Evolutionary conservation across 2,329 filamentous ascomycete genomes (phyloP), one percentile per base, ranked within the genome.

Genomic region (Plenodomus tracheiphilus): DNA sequence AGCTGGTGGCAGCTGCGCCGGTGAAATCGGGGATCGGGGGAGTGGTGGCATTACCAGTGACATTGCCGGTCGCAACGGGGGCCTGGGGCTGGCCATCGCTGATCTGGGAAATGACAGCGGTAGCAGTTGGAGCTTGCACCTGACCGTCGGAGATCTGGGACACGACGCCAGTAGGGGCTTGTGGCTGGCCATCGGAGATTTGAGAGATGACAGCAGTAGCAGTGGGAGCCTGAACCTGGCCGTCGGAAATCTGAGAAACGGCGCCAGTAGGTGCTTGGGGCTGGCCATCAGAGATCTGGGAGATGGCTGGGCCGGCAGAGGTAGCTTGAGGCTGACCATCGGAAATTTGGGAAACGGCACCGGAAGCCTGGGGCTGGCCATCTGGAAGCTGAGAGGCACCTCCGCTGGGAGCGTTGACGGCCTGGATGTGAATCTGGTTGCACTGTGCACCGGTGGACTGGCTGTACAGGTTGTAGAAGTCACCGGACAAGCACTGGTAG

Each of bases 401-500:
- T 17, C 51, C 34, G 19, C 48, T 51, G n/a, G 41, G 25, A 7
- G 34, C 35, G 10, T 20, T 51, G 37, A 57, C 58, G 34, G 60
- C 61, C 37, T 54, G 48, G 17, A 73, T 62, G 53, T 69, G 66
- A 46, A 73, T 68, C 25, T 63, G 56, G 18, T 79, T 76, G 74
- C 89, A 94, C 71, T 93, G 89, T 18, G 73, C 71, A 3, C 86
- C 88, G 77, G 81, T 85, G 65, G 81, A 72, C 49, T 82, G 78
- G 71, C 92, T 85, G 72, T 95, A 95, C 20, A 95, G 77, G 78
- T 95, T 95, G 79, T 85, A 91, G 75, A 94, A 93, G 68, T 75
- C 73, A 21, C 89, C 89, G 16, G 85, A 88, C 49, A 80, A 73
- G 74, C 91, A 95, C 69, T 88, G 81, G 74, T 86, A 92, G 77